Conservation (phyloP, 257 asterid species). For the Jasminum sambac region DNA sequence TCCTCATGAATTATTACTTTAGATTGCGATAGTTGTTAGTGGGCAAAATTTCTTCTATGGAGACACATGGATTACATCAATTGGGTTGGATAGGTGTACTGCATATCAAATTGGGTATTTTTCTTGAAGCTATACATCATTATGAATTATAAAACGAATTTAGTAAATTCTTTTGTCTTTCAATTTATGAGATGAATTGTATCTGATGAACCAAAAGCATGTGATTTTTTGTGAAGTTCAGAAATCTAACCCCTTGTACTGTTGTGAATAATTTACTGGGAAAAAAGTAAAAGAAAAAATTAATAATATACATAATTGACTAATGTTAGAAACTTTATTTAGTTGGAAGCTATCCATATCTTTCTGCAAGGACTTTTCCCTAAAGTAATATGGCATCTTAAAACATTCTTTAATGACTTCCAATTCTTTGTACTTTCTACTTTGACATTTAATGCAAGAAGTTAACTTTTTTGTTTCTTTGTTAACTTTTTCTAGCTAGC, state of each 20-base stretch:
- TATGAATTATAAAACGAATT: neutral
- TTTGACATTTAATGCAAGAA: no score
- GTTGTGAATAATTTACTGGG: neutral
- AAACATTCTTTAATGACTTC: no score
- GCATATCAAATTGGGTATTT: conserved; percentile 94
- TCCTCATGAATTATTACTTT: conserved; percentile 21
- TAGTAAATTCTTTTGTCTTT: no score
- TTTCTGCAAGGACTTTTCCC: neutral
- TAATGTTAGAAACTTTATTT: neutral
- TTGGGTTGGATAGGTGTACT: conserved; percentile 83
- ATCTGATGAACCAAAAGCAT: no score
- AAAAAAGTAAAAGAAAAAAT: neutral
- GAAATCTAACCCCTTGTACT: neutral
- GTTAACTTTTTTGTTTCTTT: no score
- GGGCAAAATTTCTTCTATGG: conserved; percentile 97
- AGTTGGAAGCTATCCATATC: conserved; percentile 1
- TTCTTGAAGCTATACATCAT: conserved; percentile 9
- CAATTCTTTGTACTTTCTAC: no score
- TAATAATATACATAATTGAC: no score
- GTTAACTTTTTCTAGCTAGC: no score
- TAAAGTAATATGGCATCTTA: neutral
- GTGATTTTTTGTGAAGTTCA: neutral
- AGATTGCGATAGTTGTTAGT: conserved; percentile 85
- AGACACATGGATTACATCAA: conserved; percentile 79
- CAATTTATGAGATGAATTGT: no score